These are phyloP conservation scores for Neostapfia colusana DNA, from an alignment of 176 grass and related monocot species.

Conservation along the genomic window DNA sequence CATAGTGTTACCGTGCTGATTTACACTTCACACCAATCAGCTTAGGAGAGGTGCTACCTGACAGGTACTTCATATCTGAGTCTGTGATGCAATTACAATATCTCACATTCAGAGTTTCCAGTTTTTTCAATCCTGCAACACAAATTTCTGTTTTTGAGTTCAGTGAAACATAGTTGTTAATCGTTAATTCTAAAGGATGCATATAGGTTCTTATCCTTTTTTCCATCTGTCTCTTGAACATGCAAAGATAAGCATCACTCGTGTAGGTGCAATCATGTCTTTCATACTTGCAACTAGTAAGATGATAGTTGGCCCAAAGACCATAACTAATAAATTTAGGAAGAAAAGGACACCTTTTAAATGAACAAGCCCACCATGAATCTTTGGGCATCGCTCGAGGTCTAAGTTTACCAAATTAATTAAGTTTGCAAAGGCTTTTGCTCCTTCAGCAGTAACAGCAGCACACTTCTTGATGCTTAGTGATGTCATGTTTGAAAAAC, in stretches of 20 bases:
- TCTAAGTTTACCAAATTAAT: constrained; percentile 89
- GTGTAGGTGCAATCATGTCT: background rate
- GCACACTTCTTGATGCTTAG: constrained; percentile 85
- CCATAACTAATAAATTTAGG: constrained; percentile 7
- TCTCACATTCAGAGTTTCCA: constrained; percentile 86
- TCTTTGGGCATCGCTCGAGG: constrained; percentile 76
- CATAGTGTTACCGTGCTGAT: constrained; percentile 9
- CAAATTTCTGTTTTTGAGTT: constrained; percentile 33
- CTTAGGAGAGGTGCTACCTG: constrained; percentile 51
- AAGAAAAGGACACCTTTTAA: constrained; percentile 67
- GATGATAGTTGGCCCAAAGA: constrained; percentile 7
- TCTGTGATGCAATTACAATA: constrained; percentile 94
- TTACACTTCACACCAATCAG: background rate
- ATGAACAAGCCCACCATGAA: constrained; percentile 85
- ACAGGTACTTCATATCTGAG: constrained; percentile 82
- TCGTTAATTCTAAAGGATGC: background rate
- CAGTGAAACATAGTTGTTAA: background rate
- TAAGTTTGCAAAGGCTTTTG: constrained; percentile 72
- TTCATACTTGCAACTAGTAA: constrained; percentile 11
- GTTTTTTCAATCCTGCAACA: constrained; percentile 72
- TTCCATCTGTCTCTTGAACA: background rate
- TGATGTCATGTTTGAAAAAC: constrained; percentile 75
- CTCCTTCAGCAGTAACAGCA: constrained; percentile 78
- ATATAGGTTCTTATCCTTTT: background rate
- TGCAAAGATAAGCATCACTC: constrained; percentile 22